Conservation (phyloP, 176 grass and related monocot species). For the Aechmea fasciata region DNA sequence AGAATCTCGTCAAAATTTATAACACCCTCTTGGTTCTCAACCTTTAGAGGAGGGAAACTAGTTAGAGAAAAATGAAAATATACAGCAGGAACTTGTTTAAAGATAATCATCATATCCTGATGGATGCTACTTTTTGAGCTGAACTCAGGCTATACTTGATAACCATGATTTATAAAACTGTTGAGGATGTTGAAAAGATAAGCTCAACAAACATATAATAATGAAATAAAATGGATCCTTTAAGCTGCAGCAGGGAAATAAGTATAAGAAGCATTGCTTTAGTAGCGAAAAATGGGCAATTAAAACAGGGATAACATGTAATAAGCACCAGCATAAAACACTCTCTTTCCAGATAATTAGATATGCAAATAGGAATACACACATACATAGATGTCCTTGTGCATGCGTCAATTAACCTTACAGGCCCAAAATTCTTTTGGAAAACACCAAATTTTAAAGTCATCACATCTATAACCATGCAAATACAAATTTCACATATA, state of each 20-base stretch:
- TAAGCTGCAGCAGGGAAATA: neutral
- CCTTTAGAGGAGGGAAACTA: neutral
- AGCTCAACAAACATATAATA: neutral
- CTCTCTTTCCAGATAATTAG: too few species aligned
- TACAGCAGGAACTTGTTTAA: neutral
- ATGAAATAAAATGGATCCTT: conserved; percentile 2
- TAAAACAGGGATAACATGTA: neutral
- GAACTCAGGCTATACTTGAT: neutral
- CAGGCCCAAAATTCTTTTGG: neutral
- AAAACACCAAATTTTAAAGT: neutral
- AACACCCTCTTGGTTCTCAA: conserved; percentile 10
- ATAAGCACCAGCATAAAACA: neutral
- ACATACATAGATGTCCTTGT: neutral
- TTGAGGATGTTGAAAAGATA: neutral
- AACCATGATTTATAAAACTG: neutral
- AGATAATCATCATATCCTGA: neutral
- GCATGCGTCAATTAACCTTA: neutral
- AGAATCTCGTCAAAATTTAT: conserved; percentile 9
- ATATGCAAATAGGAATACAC: neutral
- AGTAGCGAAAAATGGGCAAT: too few species aligned
- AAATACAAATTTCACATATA: neutral
- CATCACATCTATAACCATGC: neutral
- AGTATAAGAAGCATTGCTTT: too few species aligned
- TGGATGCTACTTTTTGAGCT: neutral
- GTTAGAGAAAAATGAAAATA: neutral